Evolutionary conservation across 768 basidiomycete species (phyloP), one percentile per base, ranked within the genome.

Genomic region (Phylloporus arenicola): DNA sequence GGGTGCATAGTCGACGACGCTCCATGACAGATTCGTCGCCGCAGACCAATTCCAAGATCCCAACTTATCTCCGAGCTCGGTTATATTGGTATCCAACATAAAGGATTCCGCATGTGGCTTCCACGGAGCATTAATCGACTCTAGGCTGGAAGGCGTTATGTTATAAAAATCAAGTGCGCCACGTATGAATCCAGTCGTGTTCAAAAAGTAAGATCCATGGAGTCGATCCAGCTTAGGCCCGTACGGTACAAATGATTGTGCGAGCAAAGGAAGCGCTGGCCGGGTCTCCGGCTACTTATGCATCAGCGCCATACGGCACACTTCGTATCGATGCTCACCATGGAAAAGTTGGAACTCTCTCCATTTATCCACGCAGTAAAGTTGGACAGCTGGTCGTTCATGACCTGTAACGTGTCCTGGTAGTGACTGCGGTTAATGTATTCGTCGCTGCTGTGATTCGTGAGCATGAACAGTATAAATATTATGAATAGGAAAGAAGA

Each of bases 111-210:
- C 81, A 6, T 75, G 54, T 13, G 73, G 55, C 27, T 67, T 73
- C 86, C 84, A 88, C 6, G 73, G 61, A 22, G 70, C 52, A 22
- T 57, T 45, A 42, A 56, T 45, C 10, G 73, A 65, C 22, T 70
- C 62, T 19, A 81, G 64, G 33, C 70, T 67, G 8, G 73, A 59
- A 17, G 72, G 68, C 2, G 86, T 79, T 38, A 90, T 79, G 61
- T 91, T 92, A 60, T 81, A 73, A 58, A 80, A 79, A 34, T 71
- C 69, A 13, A 80, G 65, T 39, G 79, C 70, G 3, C 86, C 87
- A 47, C 82, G 82, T 51, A 88, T 75, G 63, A 87, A 90, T 7
- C 89, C 90, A 14, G 89, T 89, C 39, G 86, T 75, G 61, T 92
- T 92, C 4, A 72, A 65, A 57, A 83, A 87, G 62, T 88, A 91